Conservation (phyloP, 169 alveolate genomes). For the Plasmodium inui region DNA sequence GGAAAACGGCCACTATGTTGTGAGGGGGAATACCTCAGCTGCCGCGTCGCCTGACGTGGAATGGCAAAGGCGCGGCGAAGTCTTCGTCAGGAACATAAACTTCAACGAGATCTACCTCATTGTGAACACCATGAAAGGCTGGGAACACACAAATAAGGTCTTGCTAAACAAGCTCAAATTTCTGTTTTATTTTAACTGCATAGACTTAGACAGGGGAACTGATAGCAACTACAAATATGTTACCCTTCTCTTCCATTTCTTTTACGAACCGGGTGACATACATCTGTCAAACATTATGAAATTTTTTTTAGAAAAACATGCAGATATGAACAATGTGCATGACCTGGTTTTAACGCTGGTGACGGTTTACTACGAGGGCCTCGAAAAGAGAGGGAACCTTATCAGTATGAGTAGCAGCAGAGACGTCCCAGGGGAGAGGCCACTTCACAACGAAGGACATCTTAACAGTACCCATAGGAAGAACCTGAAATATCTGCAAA, state of each 20-base stretch:
- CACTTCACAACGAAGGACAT: neutral
- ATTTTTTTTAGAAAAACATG: conserved; percentile 5
- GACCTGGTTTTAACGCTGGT: conserved; percentile 14
- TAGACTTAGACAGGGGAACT: conserved; percentile 21
- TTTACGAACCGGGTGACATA: conserved; percentile 12
- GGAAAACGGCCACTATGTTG: neutral
- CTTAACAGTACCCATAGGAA: neutral
- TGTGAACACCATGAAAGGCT: conserved; percentile 10
- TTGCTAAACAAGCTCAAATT: conserved; percentile 41
- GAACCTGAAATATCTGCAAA: neutral
- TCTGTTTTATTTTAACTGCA: conserved; percentile 58
- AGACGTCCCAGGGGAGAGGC: neutral
- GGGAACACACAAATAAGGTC: neutral
- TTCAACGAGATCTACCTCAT: conserved; percentile 51
- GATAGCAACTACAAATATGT: conserved; percentile 43
- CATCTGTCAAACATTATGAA: conserved; percentile 31
- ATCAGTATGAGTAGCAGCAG: neutral
- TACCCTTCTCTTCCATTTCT: conserved; percentile 26
- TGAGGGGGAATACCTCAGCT: neutral
- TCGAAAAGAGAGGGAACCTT: neutral
- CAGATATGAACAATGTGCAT: conserved; percentile 25
- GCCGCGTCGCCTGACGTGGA: neutral
- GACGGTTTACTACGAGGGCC: conserved; percentile 20
- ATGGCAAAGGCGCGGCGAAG: neutral
- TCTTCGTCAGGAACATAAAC: conserved; percentile 33